These are phyloP conservation scores for Paraphaeosphaeria sporulosa DNA, from an alignment of 2,329 filamentous ascomycete genomes.

Conservation along the genomic window DNA sequence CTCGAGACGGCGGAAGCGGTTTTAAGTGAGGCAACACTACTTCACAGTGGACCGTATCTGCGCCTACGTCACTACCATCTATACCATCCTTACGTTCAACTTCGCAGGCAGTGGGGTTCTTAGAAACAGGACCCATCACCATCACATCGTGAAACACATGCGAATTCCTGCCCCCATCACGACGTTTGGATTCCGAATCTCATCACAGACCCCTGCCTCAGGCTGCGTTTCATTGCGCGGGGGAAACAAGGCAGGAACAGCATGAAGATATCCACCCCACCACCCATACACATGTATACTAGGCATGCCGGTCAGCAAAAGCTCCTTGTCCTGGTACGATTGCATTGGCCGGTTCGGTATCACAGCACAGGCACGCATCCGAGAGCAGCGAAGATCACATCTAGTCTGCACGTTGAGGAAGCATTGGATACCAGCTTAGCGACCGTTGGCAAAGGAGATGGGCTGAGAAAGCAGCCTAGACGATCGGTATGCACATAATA, in stretches of 20 bases:
- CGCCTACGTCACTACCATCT: background rate
- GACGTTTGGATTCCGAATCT: background rate
- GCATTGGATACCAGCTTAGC: too few species aligned
- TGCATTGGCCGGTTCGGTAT: background rate
- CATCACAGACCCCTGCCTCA: conserved; percentile 3
- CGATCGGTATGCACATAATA: too few species aligned
- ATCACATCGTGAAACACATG: background rate
- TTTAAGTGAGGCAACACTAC: background rate
- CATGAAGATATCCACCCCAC: background rate
- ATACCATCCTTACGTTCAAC: background rate
- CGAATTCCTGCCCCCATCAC: background rate
- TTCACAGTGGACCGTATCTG: background rate
- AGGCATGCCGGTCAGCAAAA: conserved; percentile 1
- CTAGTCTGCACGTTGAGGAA: too few species aligned
- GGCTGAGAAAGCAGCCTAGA: too few species aligned
- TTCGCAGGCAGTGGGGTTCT: background rate
- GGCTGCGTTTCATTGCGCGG: conserved; percentile 1
- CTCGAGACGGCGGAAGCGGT: background rate
- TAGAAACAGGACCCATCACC: background rate
- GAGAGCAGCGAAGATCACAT: background rate
- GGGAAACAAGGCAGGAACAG: background rate
- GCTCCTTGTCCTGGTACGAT: background rate
- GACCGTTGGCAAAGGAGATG: too few species aligned
- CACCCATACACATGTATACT: background rate
- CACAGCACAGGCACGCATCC: background rate